Base-by-base conservation (phyloP, 169 alveolate genomes). In the Cryptosporidium xiaoi region DNA sequence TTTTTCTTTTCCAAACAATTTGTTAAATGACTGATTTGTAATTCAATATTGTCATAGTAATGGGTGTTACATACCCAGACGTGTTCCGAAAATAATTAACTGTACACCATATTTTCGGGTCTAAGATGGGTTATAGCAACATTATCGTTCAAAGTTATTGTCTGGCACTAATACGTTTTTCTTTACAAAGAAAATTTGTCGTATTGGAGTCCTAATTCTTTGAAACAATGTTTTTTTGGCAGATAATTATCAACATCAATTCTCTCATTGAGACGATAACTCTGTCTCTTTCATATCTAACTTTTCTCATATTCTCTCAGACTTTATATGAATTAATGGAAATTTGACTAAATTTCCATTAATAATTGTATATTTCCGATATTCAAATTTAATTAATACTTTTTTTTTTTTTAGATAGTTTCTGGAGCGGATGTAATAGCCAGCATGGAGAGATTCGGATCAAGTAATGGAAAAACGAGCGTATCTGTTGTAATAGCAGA, bases 361-460 rank as follows among this genome's bases (percentile, higher is more conserved):
- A 16, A 51, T 16, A 51, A 51, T 51, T 51, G 58, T 51, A 51
- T 51, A 16, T 51, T 15, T 16, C 0, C 58, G n/a, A 16, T 51
- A 16, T n/a, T 16, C 58, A 0, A 15, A 51, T 51, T 51, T 51
- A 51, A 51, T 51, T n/a, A 16, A 24, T 20, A 0, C 33, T 44
- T 10, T 24, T n/a, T 51, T 12, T 18, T 44, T 10, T 24, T n/a
- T 51, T 12, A 83, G 90, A 62, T 83, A n/a, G 82, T 84, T 12
- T 93, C 92, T 62, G 99, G 99, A 15, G 90, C 89, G 90, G 98
- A 96, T 68, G 96, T 97, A 12, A 94, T 97, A 18, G 96, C 95
- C 93, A 91, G 92, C 82, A 93, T 96, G 93, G 99, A 97, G 93
- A 83, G 91, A 16, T 94, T 90, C 69, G 99, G 99, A 20, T 91